Base-by-base conservation (phyloP, 2,329 filamentous ascomycete genomes). In the Aquanectria penicillioides region DNA sequence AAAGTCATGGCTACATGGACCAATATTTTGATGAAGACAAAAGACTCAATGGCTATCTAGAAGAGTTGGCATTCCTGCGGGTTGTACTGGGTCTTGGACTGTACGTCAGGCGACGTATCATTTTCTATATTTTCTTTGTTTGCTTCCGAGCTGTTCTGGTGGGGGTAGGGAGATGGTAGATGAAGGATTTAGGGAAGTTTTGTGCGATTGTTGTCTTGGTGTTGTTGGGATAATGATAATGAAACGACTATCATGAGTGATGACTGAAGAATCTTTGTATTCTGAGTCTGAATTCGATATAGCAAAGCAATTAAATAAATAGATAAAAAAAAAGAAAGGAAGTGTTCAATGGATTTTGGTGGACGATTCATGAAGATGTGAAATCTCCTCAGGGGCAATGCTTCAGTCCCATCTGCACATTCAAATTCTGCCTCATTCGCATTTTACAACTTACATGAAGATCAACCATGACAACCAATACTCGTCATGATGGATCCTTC, bases 171-270 rank as follows among this genome's bases (percentile, higher is more conserved):
- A n/a, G n/a, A n/a, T n/a, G n/a, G n/a, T n/a, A n/a, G n/a, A 49
- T 20, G 31, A 49, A 17, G 37, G 23, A 15, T 31, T 31, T 28
- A 48, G 28, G 46, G 5, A n/a, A 34, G 29, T 28, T 34, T 40
- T 20, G 22, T 46, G 49, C 43, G 43, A 43, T 52, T 62, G 34
- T 61, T 63, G 48, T 48, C 53, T 65, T 63, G 63, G 57, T 69
- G 63, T 72, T 70, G 58, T 72, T 70, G 58, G 69, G 64, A 71
- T 73, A 64, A 73, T 64, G 71, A 73, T 70, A 71, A 65, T 70
- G 65, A 71, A n/a, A 73, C 51, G 71, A 72, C 61, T 59, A 61
- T 72, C 53, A 73, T 70, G 71, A 72, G 63, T 71, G 65, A 72
- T 66, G 71, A 69, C 66, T 69, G 66, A 68, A 50, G 64, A 69